These are phyloP conservation scores for Eimeria falciformis DNA, from an alignment of 169 alveolate genomes.

Conservation along the genomic window DNA sequence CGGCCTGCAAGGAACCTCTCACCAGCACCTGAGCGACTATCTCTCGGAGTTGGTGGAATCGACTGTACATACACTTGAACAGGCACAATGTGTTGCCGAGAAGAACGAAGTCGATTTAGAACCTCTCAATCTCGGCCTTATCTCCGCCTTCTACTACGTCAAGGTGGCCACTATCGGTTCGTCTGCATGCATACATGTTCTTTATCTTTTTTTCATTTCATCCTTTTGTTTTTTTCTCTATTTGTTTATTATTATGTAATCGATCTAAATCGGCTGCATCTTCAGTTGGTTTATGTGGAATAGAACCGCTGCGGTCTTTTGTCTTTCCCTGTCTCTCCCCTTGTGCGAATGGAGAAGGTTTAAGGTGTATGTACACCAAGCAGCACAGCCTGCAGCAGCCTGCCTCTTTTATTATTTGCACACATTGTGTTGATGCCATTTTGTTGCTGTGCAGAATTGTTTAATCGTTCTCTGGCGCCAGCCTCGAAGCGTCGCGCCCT, in stretches of 20 bases:
- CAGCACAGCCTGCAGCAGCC: not conserved
- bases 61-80: constrained; percentile 93
- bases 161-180: constrained; percentile 81
- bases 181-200: not conserved
- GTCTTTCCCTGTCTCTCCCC: not conserved
- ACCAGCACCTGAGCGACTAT: constrained; percentile 93
- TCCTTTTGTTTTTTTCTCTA: no score
- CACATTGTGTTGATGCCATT: not conserved
- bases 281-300: not conserved
- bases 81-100: constrained; percentile 94
- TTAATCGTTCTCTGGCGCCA: constrained; percentile 83
- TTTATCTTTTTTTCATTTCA: no score
- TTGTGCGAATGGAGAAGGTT: no score
- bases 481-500: constrained; percentile 85
- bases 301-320: not conserved
- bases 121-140: constrained; percentile 90
- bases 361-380: no score
- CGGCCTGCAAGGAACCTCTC: constrained; percentile 95
- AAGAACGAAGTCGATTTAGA: constrained; percentile 91
- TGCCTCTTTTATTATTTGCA: not conserved
- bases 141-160: constrained; percentile 84
- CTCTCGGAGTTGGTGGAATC: constrained; percentile 97
- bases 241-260: not conserved
- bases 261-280: not conserved
- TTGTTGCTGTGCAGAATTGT: constrained; percentile 77